Conservation (phyloP, 2,329 filamentous ascomycete species). For the Ambrosiella xylebori region DNA sequence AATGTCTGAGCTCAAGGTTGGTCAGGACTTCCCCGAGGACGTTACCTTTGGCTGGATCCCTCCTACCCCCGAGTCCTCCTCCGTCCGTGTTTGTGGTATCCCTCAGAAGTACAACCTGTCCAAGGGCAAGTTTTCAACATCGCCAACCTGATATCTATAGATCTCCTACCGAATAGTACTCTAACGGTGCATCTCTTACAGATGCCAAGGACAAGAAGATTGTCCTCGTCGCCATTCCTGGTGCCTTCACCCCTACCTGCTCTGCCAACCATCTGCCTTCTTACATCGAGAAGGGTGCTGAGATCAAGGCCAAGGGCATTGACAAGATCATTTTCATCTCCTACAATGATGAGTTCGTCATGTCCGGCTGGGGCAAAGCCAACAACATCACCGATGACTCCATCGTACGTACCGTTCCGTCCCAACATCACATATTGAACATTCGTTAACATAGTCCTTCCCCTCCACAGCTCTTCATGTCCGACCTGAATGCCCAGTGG, state of each 20-base stretch:
- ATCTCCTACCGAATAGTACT: slow-evolving; percentile 2
- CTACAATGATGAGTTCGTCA: slow-evolving; percentile 72
- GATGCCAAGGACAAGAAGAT: slow-evolving; percentile 40
- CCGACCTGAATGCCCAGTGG: slow-evolving; percentile 53
- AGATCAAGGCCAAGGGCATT: slow-evolving; percentile 64
- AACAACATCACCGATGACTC: slow-evolving; percentile 57
- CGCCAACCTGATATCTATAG: neutral
- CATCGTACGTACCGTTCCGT: slow-evolving; percentile 26
- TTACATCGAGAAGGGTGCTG: slow-evolving; percentile 54
- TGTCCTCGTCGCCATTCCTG: slow-evolving; percentile 39
- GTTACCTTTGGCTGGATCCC: slow-evolving; percentile 75
- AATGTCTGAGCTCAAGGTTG: slow-evolving; percentile 54
- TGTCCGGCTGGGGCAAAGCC: slow-evolving; percentile 82
- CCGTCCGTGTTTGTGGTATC: slow-evolving; percentile 60
- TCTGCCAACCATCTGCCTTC: slow-evolving; percentile 64
- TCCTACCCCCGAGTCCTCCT: slow-evolving; percentile 49
- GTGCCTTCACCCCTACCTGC: slow-evolving; percentile 78
- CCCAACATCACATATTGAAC: neutral
- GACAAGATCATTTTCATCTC: slow-evolving; percentile 69
- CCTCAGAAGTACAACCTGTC: slow-evolving; percentile 65
- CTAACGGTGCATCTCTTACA: slow-evolving; percentile 16
- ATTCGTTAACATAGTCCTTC: slow-evolving; percentile 1
- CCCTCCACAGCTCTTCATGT: slow-evolving; percentile 49
- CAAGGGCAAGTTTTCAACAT: slow-evolving; percentile 34
- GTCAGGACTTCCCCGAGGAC: slow-evolving; percentile 66